Base-by-base conservation (phyloP, 345 rosid genomes). In the Trapa bicornis region DNA sequence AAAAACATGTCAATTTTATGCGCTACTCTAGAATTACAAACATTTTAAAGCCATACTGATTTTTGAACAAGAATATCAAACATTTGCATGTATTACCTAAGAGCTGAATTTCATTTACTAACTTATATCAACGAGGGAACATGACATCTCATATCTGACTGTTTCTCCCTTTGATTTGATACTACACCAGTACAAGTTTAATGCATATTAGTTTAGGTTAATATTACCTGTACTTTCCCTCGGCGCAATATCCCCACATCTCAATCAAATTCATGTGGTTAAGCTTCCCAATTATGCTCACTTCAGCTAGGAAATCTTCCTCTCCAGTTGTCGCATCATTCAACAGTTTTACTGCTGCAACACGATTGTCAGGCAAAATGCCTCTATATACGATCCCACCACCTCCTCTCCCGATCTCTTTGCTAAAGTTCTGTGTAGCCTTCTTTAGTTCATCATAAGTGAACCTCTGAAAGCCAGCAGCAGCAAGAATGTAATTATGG, bases 401-500 rank as follows among this genome's bases (percentile, higher is more conserved):
- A 10, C 79, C 78, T 13, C 85, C 85, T 22, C 76, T 64, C 32
- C 85, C 83, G 14, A 79, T 70, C 62, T 71, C 80, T 47, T 71
- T 38, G 13, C 64, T 48, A 66, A 82, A 82, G 47, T 73, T 65
- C 56, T 70, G 15, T 13, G 83, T 75, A 6, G 81, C 80, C 54
- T 45, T 64, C 57, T 73, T 72, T 37, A 79, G 70, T 68, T 73
- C 73, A 10, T 43, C 38, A 22, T 70, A 81, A 13, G 81, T 69
- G 71, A 70, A 79, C 67, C 69, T 68, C 33, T 33, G 74, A 67
- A 79, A 79, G 29, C 82, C 77, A 0, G 77, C 58, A 1, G 78
- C 65, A 4, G 60, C 63, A 5, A 37, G 37, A 9, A 22, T 36
- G 70, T 76, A 76, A 10, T 72, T 72, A 11, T 62, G 68, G 35